A percentile compares a stretch with the other conserved stretches of the same genome.
Conservation (phyloP, 768 basidiomycete genomes). For the Pleurotus sapidus region DNA sequence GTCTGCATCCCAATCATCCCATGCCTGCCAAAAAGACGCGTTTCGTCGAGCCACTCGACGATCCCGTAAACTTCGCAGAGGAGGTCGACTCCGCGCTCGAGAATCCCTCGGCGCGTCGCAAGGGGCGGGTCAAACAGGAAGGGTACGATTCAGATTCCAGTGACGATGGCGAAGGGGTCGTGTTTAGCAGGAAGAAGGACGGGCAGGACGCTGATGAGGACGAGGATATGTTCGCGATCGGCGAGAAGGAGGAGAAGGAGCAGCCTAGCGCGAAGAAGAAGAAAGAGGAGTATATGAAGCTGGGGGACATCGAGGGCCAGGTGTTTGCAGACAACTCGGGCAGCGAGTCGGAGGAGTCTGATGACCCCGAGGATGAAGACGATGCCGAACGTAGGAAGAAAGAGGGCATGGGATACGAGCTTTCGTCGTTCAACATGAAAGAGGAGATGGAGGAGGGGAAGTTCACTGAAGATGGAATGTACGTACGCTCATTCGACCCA, state of each 20-base stretch:
- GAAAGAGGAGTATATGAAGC: constrained; percentile 72
- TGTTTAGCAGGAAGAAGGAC: constrained; percentile 69
- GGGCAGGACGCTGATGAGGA: constrained; percentile 59
- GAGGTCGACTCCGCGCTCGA: constrained; percentile 77
- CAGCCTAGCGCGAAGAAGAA: constrained; percentile 43
- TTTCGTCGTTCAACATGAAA: constrained; percentile 98
- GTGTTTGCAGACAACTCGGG: constrained; percentile 65
- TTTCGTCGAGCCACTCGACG: constrained; percentile 73
- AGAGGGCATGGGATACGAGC: constrained; percentile 88
- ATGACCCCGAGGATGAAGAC: constrained; percentile 71
- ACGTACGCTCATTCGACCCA: constrained; percentile 83
- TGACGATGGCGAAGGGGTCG: constrained; percentile 94
- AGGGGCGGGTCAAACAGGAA: constrained; percentile 77
- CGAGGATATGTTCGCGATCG: constrained; percentile 78
- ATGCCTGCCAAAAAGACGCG: constrained; percentile 69
- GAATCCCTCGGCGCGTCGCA: constrained; percentile 55
- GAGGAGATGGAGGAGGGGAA: constrained; percentile 98
- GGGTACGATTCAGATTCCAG: constrained; percentile 94
- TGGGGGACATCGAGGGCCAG: constrained; percentile 97
- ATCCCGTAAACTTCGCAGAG: constrained; percentile 73
- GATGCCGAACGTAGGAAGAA: constrained; percentile 73
- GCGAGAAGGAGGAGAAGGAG: constrained; percentile 54
- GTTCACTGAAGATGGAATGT: constrained; percentile 91
- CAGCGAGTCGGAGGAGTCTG: constrained; percentile 39
- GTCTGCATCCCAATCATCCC: constrained; percentile 22